Evolutionary conservation across 176 grass and related monocot species (phyloP).

Genomic region (Triticum urartu): DNA sequence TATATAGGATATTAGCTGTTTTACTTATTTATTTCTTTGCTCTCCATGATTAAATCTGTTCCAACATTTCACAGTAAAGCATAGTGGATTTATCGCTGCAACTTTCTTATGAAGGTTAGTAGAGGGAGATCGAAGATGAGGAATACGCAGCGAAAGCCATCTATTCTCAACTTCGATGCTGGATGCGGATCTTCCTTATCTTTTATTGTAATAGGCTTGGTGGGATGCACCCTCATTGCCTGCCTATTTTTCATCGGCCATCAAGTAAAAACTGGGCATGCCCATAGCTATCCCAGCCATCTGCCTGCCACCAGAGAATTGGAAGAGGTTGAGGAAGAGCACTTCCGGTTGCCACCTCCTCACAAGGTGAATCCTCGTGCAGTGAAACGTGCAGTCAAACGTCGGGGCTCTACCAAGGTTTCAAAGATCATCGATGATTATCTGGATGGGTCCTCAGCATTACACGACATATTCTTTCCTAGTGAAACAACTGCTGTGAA

Average conservation of each 20-base stretch:
- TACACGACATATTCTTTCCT: constrained; percentile 78
- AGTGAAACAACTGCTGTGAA: constrained; percentile 36
- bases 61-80: constrained; percentile 15
- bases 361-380: constrained; percentile 76
- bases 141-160: constrained; percentile 69
- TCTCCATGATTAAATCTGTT: neutral
- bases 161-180: constrained; percentile 67
- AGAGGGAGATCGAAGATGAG: constrained; percentile 70
- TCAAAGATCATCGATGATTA: constrained; percentile 59
- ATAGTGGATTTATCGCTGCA: constrained; percentile 45
- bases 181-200: constrained; percentile 49
- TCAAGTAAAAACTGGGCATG: constrained; percentile 32
- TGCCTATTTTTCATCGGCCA: constrained; percentile 41
- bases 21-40: constrained; percentile 4
- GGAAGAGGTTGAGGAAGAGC: constrained; percentile 71
- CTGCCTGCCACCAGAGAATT: constrained; percentile 44
- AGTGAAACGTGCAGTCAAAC: constrained; percentile 66
- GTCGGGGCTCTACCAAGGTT: constrained; percentile 43
- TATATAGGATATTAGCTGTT: neutral
- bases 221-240: constrained; percentile 50
- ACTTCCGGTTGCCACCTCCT: constrained; percentile 53
- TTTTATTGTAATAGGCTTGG: constrained; percentile 54
- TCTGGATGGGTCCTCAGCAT: constrained; percentile 78
- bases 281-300: constrained; percentile 27
- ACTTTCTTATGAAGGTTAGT: constrained; percentile 56